These are phyloP conservation scores for Ilyonectria destructans DNA, from an alignment of 2,329 filamentous ascomycete species.

Conservation along the genomic window DNA sequence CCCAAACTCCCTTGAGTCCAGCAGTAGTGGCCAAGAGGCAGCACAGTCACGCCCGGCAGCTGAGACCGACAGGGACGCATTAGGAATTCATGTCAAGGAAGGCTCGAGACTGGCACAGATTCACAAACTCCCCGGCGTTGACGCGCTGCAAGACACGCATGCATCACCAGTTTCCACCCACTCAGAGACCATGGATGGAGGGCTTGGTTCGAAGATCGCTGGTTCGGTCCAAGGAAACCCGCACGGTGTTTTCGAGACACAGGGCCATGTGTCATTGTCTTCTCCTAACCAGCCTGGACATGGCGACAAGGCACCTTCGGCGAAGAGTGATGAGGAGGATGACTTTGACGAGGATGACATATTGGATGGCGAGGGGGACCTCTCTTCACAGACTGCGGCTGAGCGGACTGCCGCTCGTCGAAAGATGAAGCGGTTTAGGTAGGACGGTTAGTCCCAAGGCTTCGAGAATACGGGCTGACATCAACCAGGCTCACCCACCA, in stretches of 20 bases:
- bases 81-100: conserved; percentile 80
- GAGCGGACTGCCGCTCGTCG: conserved; percentile 72
- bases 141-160: conserved; percentile 59
- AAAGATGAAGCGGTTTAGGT: conserved; percentile 88
- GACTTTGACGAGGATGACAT: conserved; percentile 70
- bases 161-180: conserved; percentile 42
- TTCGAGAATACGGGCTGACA: conserved; percentile 53
- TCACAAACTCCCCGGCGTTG: conserved; percentile 59
- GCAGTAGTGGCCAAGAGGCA: conserved; percentile 48
- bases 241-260: conserved; percentile 2
- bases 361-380: conserved; percentile 60
- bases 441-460: conserved; percentile 43
- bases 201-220: conserved; percentile 16
- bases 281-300: conserved; percentile 54
- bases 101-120: conserved; percentile 54
- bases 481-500: conserved; percentile 86
- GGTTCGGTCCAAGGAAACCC: conserved; percentile 24
- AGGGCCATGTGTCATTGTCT: conserved; percentile 47
- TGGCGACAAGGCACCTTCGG: conserved; percentile 54
- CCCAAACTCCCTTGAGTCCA: conserved; percentile 62
- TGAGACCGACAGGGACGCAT: conserved; percentile 59
- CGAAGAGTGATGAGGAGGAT: conserved; percentile 68
- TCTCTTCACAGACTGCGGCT: conserved; percentile 67
- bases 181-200: conserved; percentile 15
- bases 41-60: conserved; percentile 51